Evolutionary conservation across 2,329 filamentous ascomycete species (phyloP).

Genomic region (Fusarium solani-melongenae): DNA sequence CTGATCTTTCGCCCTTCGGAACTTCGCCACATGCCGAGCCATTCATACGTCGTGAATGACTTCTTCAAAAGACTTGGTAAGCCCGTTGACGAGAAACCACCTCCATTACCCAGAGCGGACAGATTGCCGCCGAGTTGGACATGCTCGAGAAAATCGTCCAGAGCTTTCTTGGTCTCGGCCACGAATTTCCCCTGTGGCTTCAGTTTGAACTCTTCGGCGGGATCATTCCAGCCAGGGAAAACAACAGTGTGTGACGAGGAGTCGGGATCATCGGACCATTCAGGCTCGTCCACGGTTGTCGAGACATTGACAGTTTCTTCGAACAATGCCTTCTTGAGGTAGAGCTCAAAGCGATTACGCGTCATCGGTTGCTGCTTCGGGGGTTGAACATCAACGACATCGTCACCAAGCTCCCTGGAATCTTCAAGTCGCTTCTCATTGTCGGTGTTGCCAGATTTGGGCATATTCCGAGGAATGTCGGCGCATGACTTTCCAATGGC

Average conservation of each 20-base stretch:
- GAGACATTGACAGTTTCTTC: not conserved
- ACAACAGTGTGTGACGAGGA: not conserved
- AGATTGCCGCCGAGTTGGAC: not conserved
- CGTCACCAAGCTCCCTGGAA: too few species aligned
- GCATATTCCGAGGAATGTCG: not conserved
- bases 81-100: not conserved
- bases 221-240: slow-evolving; percentile 1
- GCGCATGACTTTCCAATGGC: not conserved
- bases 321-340: slow-evolving; percentile 7
- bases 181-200: not conserved
- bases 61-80: not conserved
- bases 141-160: not conserved
- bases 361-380: not conserved
- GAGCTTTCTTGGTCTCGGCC: not conserved
- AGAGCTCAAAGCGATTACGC: slow-evolving; percentile 1
- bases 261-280: not conserved
- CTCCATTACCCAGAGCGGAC: not conserved
- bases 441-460: not conserved
- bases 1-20: not conserved
- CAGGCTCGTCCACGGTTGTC: not conserved
- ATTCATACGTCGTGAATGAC: slow-evolving; percentile 2
- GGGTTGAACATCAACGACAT: not conserved
- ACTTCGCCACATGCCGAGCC: slow-evolving; percentile 12
- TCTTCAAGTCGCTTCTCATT: not conserved
- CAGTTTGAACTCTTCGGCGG: not conserved